Conservation (phyloP, 345 rosid genomes). For the Ceriops tagal region DNA sequence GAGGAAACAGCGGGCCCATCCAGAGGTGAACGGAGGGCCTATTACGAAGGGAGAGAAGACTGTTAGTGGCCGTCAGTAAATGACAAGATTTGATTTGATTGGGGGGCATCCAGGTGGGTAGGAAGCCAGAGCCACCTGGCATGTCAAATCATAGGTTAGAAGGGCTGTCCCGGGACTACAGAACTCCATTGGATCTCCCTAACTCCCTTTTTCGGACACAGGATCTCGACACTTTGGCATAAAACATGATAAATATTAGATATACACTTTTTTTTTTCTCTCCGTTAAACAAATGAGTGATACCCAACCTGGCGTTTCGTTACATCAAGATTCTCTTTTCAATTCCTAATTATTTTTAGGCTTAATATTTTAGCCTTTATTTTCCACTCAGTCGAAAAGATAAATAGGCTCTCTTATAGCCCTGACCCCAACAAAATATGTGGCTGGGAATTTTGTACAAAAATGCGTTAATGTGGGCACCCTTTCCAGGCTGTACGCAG, state of each 20-base stretch:
- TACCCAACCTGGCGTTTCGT: background rate
- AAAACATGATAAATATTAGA: too few species aligned
- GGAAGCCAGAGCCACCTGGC: background rate
- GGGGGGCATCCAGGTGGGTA: background rate
- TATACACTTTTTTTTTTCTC: too few species aligned
- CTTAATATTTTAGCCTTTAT: background rate
- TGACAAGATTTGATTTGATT: slow-evolving; percentile 27
- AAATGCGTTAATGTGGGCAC: slow-evolving; percentile 29
- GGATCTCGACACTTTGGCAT: too few species aligned
- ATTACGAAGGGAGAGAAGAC: slow-evolving; percentile 13
- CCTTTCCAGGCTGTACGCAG: slow-evolving; percentile 42
- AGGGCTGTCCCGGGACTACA: slow-evolving; percentile 22
- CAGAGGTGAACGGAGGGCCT: background rate
- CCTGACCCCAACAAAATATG: slow-evolving; percentile 4
- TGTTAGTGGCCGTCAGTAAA: background rate
- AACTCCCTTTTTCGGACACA: too few species aligned
- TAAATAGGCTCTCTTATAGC: background rate
- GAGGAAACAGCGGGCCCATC: background rate
- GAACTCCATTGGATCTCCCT: background rate
- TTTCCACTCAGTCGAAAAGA: background rate
- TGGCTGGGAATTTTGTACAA: slow-evolving; percentile 21
- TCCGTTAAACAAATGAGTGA: too few species aligned
- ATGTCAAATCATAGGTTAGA: slow-evolving; percentile 20
- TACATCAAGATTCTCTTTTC: slow-evolving; percentile 8
- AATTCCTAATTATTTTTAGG: too few species aligned